Conservation (phyloP, 331 rosid genomes). For the Quercus tomentella region DNA sequence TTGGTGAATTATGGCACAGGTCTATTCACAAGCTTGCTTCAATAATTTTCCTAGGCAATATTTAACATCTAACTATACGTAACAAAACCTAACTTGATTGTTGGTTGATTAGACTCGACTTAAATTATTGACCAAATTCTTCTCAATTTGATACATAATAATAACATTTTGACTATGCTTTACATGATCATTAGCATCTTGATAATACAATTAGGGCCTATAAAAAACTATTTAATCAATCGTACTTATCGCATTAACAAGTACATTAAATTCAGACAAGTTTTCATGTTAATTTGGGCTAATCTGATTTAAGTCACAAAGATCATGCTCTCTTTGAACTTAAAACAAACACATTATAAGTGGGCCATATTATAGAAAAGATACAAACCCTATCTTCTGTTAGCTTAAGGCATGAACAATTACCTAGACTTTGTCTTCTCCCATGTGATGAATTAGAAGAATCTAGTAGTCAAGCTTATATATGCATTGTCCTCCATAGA, state of each 20-base stretch:
- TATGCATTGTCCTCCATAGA: not conserved
- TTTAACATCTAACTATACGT: no score
- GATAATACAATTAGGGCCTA: not conserved
- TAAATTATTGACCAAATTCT: not conserved
- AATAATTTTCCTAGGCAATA: no score
- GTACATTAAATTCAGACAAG: not conserved
- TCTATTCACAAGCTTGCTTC: no score
- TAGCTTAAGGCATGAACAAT: not conserved
- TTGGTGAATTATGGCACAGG: no score
- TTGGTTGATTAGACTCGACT: not conserved
- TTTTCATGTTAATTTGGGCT: not conserved
- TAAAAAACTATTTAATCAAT: not conserved
- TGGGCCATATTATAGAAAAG: not conserved
- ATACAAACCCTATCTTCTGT: not conserved
- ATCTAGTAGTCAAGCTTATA: not conserved
- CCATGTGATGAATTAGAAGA: not conserved
- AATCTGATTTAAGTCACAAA: not conserved
- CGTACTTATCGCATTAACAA: not conserved
- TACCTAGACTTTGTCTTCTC: not conserved
- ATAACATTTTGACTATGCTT: not conserved
- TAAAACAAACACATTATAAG: not conserved
- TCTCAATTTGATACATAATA: not conserved
- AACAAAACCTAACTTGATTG: not conserved
- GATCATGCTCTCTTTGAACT: not conserved
- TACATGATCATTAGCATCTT: not conserved